phyloP scores from a whole-genome alignment of 2,329 filamentous ascomycete genomes.

The Pleomassaria siparia region DNA sequence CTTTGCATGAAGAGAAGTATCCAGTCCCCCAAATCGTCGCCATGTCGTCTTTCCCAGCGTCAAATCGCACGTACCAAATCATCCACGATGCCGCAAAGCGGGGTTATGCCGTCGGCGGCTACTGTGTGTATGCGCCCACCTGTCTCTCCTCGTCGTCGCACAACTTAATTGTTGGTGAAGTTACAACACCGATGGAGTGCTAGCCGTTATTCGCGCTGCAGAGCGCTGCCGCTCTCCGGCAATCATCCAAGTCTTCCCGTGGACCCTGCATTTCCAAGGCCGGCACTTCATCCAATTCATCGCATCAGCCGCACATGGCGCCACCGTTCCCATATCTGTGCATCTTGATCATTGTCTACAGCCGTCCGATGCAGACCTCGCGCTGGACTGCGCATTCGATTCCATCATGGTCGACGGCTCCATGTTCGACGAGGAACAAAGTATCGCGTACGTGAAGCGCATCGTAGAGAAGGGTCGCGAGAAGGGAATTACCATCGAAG shows the following conservation, averaged over 20 bases:
- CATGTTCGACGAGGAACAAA: slow-evolving; percentile 65
- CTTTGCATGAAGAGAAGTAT: too few species aligned
- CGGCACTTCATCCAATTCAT: slow-evolving; percentile 37
- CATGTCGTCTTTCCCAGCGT: slow-evolving; percentile 1
- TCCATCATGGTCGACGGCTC: slow-evolving; percentile 74
- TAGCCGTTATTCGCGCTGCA: slow-evolving; percentile 16
- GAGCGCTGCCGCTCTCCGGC: slow-evolving; percentile 12
- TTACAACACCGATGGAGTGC: slow-evolving; percentile 19
- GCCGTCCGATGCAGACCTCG: slow-evolving; percentile 38
- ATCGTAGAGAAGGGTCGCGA: slow-evolving; percentile 61
- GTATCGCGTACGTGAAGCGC: slow-evolving; percentile 61
- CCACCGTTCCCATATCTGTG: slow-evolving; percentile 42
- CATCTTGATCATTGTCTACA: slow-evolving; percentile 47
- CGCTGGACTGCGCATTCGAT: slow-evolving; percentile 55
- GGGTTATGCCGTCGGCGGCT: slow-evolving; percentile 3
- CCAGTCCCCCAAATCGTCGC: not conserved
- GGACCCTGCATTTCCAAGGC: slow-evolving; percentile 14
- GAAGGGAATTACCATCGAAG: slow-evolving; percentile 64
- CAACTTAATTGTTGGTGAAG: slow-evolving; percentile 1
- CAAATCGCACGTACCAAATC: slow-evolving; percentile 8
- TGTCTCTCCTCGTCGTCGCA: not conserved
- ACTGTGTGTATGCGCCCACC: slow-evolving; percentile 1
- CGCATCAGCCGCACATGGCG: slow-evolving; percentile 38
- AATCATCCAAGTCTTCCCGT: slow-evolving; percentile 19
- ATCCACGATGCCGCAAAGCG: slow-evolving; percentile 2